Conservation (phyloP, 495 filamentous ascomycete genomes). For the Aspergillus homomorphus region DNA sequence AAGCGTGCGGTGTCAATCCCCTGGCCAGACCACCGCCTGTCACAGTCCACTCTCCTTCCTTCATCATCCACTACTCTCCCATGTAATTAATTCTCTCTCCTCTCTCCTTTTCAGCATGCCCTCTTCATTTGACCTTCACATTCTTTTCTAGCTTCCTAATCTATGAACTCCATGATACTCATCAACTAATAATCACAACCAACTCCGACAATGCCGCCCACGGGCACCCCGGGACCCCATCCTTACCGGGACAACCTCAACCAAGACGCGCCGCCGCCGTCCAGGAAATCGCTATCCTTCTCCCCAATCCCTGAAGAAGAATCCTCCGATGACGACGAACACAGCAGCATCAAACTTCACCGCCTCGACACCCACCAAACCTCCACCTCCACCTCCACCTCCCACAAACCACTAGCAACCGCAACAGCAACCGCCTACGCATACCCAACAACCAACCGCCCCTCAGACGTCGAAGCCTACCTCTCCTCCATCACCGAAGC, state of each 20-base stretch:
- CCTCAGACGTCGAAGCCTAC: slow-evolving; percentile 24
- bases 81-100: background rate
- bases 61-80: background rate
- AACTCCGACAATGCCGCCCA: background rate
- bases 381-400: slow-evolving; percentile 3
- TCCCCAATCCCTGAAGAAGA: slow-evolving; percentile 23
- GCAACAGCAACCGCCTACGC: slow-evolving; percentile 17
- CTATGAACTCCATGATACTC: background rate
- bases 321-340: slow-evolving; percentile 3
- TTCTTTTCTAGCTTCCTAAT: background rate
- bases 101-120: background rate
- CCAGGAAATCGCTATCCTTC: slow-evolving; percentile 9
- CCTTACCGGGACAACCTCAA: slow-evolving; percentile 2
- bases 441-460: slow-evolving; percentile 16
- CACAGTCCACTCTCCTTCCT: background rate
- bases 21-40: background rate
- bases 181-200: background rate
- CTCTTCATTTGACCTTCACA: background rate
- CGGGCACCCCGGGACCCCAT: background rate
- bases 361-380: slow-evolving; percentile 6
- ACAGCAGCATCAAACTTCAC: slow-evolving; percentile 13
- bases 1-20: too few relatives aligned
- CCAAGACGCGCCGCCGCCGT: background rate
- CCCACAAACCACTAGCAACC: too few relatives aligned
- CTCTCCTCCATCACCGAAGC: slow-evolving; percentile 25